Base-by-base conservation (phyloP, 2,329 filamentous ascomycete genomes). In the Talaromyces funiculosus region DNA sequence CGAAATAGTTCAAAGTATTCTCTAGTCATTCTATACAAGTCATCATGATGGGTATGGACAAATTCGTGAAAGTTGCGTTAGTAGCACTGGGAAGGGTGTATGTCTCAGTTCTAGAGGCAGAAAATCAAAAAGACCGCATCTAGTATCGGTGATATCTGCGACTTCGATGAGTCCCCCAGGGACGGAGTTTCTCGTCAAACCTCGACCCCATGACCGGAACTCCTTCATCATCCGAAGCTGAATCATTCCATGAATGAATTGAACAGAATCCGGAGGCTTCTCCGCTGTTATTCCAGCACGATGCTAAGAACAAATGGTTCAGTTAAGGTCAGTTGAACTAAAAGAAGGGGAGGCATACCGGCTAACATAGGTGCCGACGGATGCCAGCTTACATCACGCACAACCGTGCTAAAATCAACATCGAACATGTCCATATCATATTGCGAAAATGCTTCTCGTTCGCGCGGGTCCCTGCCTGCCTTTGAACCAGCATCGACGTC, bases 341-440 rank as follows among this genome's bases (percentile, higher is more conserved):
- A 45, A 3, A 12, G 20, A 1, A 45, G 3, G 12, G n/a, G 22
- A 4, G 7, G 1, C 56, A 75, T 76, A 85, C 82, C 83, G 66
- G 86, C 92, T 64, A 97, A 80, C 42, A 96, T 81, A 0, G 92
- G 91, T 1, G 89, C 90, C 65, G 82, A 88, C 0, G 92, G 92
- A 77, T 96, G 92, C 92, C 92, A 96, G 69, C 88, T 91, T 22
- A 89, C 90, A 78, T 97, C 92, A 35, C 92, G 82, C 20, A 96
- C 90, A 66, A 90, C 90, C 0, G 90, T 91, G 64, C 83, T 83
- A 89, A 89, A 93, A 9, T 78, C 76, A 29, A 80, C 75, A 31
- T 84, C 82, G n/a, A 84, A 62, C 29, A 80, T 79, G 64, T 76
- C 79, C 66, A 81, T 80, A 45, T 84, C 80, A 67, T 86, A 87